Percentiles rank a stretch among this genome's conserved stretches.
Conservation (phyloP, 768 basidiomycete genomes). For the Sporobolomyces roseus region DNA sequence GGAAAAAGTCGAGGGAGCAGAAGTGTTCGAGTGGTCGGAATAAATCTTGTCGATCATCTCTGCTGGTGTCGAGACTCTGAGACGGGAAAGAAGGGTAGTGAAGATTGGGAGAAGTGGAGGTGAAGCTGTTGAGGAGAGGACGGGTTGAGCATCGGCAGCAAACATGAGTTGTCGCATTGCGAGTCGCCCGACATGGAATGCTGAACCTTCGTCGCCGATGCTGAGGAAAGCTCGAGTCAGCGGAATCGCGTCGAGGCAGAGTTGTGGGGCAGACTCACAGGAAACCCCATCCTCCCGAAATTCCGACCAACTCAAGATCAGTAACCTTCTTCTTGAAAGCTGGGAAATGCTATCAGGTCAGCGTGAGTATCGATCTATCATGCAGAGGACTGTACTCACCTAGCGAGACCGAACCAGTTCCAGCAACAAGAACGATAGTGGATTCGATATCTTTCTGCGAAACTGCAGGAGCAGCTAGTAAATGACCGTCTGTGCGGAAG, state of each 20-base stretch:
- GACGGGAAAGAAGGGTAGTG: slow-evolving; percentile 42
- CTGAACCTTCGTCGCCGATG: slow-evolving; percentile 48
- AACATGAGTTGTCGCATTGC: slow-evolving; percentile 44
- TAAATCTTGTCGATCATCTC: slow-evolving; percentile 43
- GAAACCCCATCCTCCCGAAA: slow-evolving; percentile 46
- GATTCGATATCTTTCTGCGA: slow-evolving; percentile 36
- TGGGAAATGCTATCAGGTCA: not conserved
- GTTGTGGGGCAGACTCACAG: slow-evolving; percentile 40
- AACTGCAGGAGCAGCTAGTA: slow-evolving; percentile 46
- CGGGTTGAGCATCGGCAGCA: slow-evolving; percentile 41
- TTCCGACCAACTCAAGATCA: slow-evolving; percentile 41
- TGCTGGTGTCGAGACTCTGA: slow-evolving; percentile 42
- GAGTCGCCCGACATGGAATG: slow-evolving; percentile 45
- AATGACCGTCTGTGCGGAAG: slow-evolving; percentile 47
- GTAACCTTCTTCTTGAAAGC: slow-evolving; percentile 32
- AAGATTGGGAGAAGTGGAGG: slow-evolving; percentile 37
- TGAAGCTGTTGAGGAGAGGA: slow-evolving; percentile 31
- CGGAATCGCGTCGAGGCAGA: too few species aligned
- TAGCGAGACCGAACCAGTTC: slow-evolving; percentile 45
- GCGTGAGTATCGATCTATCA: too few species aligned
- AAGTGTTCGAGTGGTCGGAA: slow-evolving; percentile 5
- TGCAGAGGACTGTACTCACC: slow-evolving; percentile 9
- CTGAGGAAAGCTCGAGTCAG: slow-evolving; percentile 29
- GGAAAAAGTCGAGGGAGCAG: slow-evolving; percentile 34
- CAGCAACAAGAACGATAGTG: slow-evolving; percentile 46